phyloP scores from a whole-genome alignment of 768 basidiomycete genomes.

The Leccinum incarnatum region DNA sequence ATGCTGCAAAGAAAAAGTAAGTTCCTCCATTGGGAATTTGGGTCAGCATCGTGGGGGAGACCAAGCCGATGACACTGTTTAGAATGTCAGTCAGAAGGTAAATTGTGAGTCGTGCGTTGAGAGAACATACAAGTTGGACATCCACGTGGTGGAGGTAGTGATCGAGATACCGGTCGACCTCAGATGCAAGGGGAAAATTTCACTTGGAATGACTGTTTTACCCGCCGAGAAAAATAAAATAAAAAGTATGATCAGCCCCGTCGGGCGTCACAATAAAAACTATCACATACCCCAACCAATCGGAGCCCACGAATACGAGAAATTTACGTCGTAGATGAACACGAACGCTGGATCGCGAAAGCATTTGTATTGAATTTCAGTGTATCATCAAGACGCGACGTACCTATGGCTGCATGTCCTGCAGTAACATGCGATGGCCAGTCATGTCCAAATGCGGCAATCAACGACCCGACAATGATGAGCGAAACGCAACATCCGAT shows the following conservation, averaged over 20 bases:
- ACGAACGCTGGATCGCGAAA: conserved; percentile 33
- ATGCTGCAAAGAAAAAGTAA: conserved; percentile 31
- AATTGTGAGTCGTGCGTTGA: background rate
- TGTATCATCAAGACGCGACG: conserved; percentile 16
- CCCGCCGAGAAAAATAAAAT: background rate
- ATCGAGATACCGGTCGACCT: conserved; percentile 42
- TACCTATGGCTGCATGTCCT: conserved; percentile 28
- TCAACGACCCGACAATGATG: conserved; percentile 26
- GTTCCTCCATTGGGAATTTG: conserved; percentile 21
- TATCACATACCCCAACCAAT: conserved; percentile 27
- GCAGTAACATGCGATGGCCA: conserved; percentile 30
- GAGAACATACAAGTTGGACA: conserved; percentile 34
- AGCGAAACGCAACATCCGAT: conserved; percentile 32
- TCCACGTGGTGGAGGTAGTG: conserved; percentile 41
- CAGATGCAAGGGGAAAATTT: conserved; percentile 42
- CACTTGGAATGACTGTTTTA: conserved; percentile 37
- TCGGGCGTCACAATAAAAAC: background rate
- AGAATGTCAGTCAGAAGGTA: background rate
- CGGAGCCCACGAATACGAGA: conserved; percentile 35
- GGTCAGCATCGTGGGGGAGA: conserved; percentile 27
- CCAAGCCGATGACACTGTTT: conserved; percentile 27
- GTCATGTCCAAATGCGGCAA: conserved; percentile 28
- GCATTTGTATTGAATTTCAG: conserved; percentile 6
- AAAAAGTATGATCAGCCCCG: background rate
- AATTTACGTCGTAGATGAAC: conserved; percentile 38